phyloP scores from a whole-genome alignment of 495 filamentous ascomycete genomes.

The Clohesyomyces aquaticus region DNA sequence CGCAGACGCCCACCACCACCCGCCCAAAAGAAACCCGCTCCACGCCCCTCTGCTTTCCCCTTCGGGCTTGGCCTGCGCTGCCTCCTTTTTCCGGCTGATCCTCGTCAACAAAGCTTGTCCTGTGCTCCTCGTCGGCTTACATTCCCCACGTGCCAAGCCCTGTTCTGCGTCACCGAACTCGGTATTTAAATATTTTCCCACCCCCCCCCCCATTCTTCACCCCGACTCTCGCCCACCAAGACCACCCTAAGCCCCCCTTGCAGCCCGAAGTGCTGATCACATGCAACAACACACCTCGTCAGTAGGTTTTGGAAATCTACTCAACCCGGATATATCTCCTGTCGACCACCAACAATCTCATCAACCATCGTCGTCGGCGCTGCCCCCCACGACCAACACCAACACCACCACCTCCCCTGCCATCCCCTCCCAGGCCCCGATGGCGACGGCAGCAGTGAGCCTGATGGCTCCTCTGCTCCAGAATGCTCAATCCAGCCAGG shows the following conservation, averaged over 20 bases:
- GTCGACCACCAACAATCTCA: conserved; percentile 20
- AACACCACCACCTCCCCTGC: conserved; percentile 11
- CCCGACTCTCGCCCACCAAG: conserved; percentile 25
- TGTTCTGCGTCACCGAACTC: conserved; percentile 17
- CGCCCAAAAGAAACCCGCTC: conserved; percentile 30
- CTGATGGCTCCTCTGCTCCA: conserved; percentile 67
- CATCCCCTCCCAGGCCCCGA: conserved; percentile 48
- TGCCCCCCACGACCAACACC: not conserved
- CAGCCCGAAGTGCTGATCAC: conserved; percentile 38
- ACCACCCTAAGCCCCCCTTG: conserved; percentile 16
- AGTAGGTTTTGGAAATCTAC: conserved; percentile 41
- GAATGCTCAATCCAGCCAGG: conserved; percentile 59
- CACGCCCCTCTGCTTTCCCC: conserved; percentile 8
- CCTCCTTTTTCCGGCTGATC: conserved; percentile 39
- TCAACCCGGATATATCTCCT: conserved; percentile 33
- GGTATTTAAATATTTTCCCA: conserved; percentile 33
- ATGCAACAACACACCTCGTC: conserved; percentile 39
- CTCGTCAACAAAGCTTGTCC: conserved; percentile 37
- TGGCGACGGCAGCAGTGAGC: conserved; percentile 68
- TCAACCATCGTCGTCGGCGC: conserved; percentile 3
- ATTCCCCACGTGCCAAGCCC: conserved; percentile 26
- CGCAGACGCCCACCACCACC: conserved; percentile 11
- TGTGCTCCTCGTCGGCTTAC: not conserved
- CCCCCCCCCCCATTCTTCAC: conserved; percentile 30
- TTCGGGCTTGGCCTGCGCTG: conserved; percentile 28